These are phyloP conservation scores for Colletotrichum plurivorum DNA, from an alignment of 2,329 filamentous ascomycete genomes.

Conservation along the genomic window DNA sequence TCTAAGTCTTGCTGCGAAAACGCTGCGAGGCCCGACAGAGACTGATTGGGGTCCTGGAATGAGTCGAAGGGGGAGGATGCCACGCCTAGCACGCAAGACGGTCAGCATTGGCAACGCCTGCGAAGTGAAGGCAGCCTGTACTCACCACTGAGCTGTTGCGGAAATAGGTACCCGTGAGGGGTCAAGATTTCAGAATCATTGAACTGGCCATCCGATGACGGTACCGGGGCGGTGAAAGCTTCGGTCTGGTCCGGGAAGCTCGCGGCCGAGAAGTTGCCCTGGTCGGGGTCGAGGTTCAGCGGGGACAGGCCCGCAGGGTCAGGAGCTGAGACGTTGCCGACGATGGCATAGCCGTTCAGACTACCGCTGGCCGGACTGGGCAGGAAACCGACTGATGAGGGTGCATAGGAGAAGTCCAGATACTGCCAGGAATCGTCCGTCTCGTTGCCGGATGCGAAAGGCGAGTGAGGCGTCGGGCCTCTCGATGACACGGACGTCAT, in stretches of 20 bases:
- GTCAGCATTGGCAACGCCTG: constrained; percentile 15
- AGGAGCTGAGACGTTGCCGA: constrained; percentile 54
- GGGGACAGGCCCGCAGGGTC: constrained; percentile 57
- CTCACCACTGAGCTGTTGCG: constrained; percentile 52
- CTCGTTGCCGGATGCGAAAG: constrained; percentile 54
- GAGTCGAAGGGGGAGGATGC: constrained; percentile 47
- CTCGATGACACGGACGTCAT: constrained; percentile 58
- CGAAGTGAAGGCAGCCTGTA: constrained; percentile 8
- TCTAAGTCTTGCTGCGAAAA: constrained; percentile 46
- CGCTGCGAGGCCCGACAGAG: constrained; percentile 44
- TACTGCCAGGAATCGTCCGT: constrained; percentile 63
- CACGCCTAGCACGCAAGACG: constrained; percentile 44
- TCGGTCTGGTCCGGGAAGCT: constrained; percentile 51
- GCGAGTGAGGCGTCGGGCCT: constrained; percentile 55
- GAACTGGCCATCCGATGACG: constrained; percentile 49
- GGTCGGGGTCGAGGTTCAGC: constrained; percentile 55
- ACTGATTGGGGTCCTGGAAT: constrained; percentile 48
- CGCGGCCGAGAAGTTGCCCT: constrained; percentile 51
- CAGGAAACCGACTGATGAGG: constrained; percentile 60
- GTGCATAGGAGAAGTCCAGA: constrained; percentile 53
- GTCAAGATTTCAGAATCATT: constrained; percentile 52
- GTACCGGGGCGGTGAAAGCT: constrained; percentile 48
- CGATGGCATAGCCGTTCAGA: constrained; percentile 64
- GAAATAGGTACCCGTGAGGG: constrained; percentile 57
- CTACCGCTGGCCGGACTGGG: constrained; percentile 67